Conservation (phyloP, 768 basidiomycete species). For the Harrya chromipes region DNA sequence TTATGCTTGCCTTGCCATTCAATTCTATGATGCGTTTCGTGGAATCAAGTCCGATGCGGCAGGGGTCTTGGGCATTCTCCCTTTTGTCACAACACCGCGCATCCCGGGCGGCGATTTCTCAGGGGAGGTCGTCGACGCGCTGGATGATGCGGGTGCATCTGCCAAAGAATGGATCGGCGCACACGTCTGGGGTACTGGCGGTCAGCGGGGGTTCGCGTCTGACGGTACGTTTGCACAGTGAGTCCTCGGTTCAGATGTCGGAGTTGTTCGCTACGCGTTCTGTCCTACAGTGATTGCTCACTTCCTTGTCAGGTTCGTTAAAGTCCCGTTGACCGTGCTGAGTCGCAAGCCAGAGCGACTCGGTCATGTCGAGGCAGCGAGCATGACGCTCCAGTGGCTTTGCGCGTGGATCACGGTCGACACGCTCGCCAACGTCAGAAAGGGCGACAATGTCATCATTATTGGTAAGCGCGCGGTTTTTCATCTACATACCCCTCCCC, state of each 20-base stretch:
- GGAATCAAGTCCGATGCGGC: slow-evolving; percentile 29
- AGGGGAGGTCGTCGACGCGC: slow-evolving; percentile 32
- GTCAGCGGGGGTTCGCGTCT: slow-evolving; percentile 30
- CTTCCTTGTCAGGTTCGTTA: slow-evolving; percentile 20
- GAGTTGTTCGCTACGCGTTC: not conserved
- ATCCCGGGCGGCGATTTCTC: slow-evolving; percentile 34
- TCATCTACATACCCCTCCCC: no score
- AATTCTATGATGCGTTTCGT: no score
- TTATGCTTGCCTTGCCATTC: no score
- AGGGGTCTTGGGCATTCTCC: slow-evolving; percentile 24
- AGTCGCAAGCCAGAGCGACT: slow-evolving; percentile 31
- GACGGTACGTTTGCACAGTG: slow-evolving; percentile 37
- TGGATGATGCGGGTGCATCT: slow-evolving; percentile 21
- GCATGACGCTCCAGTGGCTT: slow-evolving; percentile 34
- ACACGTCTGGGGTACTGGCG: slow-evolving; percentile 35
- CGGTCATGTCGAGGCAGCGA: slow-evolving; percentile 27
- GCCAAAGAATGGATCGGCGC: slow-evolving; percentile 25
- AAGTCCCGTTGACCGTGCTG: slow-evolving; percentile 27
- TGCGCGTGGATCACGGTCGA: slow-evolving; percentile 38
- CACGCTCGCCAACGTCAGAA: slow-evolving; percentile 31
- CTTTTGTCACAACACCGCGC: slow-evolving; percentile 33
- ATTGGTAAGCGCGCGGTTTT: slow-evolving; percentile 17
- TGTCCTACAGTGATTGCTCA: not conserved
- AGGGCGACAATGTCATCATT: slow-evolving; percentile 33
- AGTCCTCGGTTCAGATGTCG: not conserved